A percentile compares a stretch with the other conserved stretches of the same genome.
Conservation (phyloP, 1,284 basidiomycete genomes). For the Vanrija pseudolonga region DNA sequence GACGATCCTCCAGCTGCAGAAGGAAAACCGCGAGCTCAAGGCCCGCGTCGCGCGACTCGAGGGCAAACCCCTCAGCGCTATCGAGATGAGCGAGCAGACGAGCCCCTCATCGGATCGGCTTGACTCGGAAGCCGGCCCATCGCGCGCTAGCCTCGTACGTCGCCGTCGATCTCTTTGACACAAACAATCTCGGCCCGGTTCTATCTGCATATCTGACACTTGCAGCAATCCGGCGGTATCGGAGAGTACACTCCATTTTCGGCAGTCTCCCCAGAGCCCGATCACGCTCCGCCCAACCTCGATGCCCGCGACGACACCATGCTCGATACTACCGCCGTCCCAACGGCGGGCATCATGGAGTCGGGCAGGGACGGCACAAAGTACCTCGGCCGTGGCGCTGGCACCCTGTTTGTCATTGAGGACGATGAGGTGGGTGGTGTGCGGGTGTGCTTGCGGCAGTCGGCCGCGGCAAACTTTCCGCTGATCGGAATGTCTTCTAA, state of each 20-base stretch:
- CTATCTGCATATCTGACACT: too few species aligned
- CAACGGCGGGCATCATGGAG: conserved; percentile 10
- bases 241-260: conserved; percentile 16
- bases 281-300: neutral
- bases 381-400: conserved; percentile 22
- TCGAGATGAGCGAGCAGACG: neutral
- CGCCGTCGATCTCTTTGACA: too few species aligned
- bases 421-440: conserved; percentile 8
- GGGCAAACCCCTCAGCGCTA: neutral
- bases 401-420: conserved; percentile 20
- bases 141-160: too few species aligned
- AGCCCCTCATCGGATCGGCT: too few species aligned
- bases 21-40: conserved; percentile 16
- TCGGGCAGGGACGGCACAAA: conserved; percentile 12
- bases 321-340: conserved; percentile 13
- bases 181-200: too few species aligned
- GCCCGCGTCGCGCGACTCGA: conserved; percentile 1
- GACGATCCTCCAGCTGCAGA: conserved; percentile 12
- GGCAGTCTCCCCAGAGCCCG: conserved; percentile 11
- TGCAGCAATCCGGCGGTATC: neutral
- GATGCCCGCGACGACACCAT: conserved; percentile 13
- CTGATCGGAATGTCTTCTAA: conserved; percentile 13
- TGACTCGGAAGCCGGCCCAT: too few species aligned
- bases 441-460: too few species aligned
- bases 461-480: neutral